Base-by-base conservation (phyloP, 2,329 filamentous ascomycete species). In the Pseudonectria foliicola region DNA sequence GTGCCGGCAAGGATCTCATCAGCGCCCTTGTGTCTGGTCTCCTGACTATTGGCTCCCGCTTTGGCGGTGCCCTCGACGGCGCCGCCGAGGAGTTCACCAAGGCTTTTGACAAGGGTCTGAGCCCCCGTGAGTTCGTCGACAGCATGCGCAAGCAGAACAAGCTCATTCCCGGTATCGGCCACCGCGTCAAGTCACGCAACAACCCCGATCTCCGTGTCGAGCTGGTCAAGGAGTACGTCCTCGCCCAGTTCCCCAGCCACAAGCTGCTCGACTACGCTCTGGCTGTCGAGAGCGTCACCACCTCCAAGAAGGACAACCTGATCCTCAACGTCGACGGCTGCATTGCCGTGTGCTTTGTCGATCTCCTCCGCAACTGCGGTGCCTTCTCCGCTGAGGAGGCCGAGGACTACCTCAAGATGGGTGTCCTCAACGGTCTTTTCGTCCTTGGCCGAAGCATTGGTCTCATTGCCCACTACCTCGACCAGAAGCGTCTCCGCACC, bases 101-200 rank as follows among this genome's bases (percentile, higher is more conserved):
- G 70, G 92, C 92, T 40, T 94, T 90, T 55, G 92, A 98, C 76
- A 95, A 95, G 80, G 89, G 88, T 57, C 82, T 96, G 51, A 93
- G 84, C 73, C 92, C 92, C 42, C 89, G 92, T 77, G 92, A 98
- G 69, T 98, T 98, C 56, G 92, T 98, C 49, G 92, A 98, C 73
- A 85, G 75, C 54, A 96, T 96, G 90, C 82, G 92, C 68, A 98
- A 96, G 77, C 87, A 92, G 71, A 98, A 98, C 82, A 98, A 96
- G 79, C 88, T 98, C 55, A 96, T 98, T 55, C 92, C 92, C 46
- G 92, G 92, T 75, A 98, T 98, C 56, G 92, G 92, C 54, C 92
- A 98, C 79, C 87, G 89, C 68, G 86, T 98, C 76, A 98, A 98
- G 80, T 98, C 92, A 50, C 85, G 92, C 58, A 95, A 96, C 79